phyloP scores from a whole-genome alignment of 2,329 filamentous ascomycete genomes.

The Aspergillus novofumigatus region DNA sequence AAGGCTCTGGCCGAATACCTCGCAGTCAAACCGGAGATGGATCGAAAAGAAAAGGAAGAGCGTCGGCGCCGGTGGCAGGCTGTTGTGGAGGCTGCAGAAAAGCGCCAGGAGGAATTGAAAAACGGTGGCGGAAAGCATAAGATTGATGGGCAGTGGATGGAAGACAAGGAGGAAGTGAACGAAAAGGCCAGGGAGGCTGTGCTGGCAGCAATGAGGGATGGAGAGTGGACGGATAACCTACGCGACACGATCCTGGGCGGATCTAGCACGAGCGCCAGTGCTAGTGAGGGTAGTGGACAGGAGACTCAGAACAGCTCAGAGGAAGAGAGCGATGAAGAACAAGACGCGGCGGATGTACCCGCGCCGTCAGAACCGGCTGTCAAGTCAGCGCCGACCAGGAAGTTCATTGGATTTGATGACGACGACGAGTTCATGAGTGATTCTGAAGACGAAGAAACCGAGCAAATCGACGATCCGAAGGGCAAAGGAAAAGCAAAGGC shows the following conservation, averaged over 20 bases:
- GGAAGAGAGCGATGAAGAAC: slow-evolving; percentile 38
- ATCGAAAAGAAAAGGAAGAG: slow-evolving; percentile 85
- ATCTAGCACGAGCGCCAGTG: slow-evolving; percentile 36
- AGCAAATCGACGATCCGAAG: slow-evolving; percentile 19
- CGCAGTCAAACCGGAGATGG: slow-evolving; percentile 95
- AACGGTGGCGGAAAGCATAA: slow-evolving; percentile 63
- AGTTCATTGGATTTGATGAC: slow-evolving; percentile 47
- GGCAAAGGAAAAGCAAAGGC: slow-evolving; percentile 37
- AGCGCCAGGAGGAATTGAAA: slow-evolving; percentile 76
- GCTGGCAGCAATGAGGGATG: slow-evolving; percentile 66
- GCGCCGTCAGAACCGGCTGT: slow-evolving; percentile 22
- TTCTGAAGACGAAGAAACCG: slow-evolving; percentile 35
- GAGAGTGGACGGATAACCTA: slow-evolving; percentile 42
- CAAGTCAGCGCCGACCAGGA: slow-evolving; percentile 28
- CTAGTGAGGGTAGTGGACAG: slow-evolving; percentile 35
- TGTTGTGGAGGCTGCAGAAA: slow-evolving; percentile 79
- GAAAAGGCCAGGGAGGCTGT: slow-evolving; percentile 79
- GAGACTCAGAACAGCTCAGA: slow-evolving; percentile 28
- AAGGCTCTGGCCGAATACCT: slow-evolving; percentile 94
- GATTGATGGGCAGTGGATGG: slow-evolving; percentile 87
- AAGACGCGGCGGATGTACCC: slow-evolving; percentile 28
- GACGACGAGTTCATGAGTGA: slow-evolving; percentile 46
- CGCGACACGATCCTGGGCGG: slow-evolving; percentile 32
- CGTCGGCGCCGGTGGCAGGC: slow-evolving; percentile 77
- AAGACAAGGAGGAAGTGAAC: slow-evolving; percentile 85